Evolutionary conservation across 768 basidiomycete genomes (phyloP).

Genomic region (Suillus alpinus): DNA sequence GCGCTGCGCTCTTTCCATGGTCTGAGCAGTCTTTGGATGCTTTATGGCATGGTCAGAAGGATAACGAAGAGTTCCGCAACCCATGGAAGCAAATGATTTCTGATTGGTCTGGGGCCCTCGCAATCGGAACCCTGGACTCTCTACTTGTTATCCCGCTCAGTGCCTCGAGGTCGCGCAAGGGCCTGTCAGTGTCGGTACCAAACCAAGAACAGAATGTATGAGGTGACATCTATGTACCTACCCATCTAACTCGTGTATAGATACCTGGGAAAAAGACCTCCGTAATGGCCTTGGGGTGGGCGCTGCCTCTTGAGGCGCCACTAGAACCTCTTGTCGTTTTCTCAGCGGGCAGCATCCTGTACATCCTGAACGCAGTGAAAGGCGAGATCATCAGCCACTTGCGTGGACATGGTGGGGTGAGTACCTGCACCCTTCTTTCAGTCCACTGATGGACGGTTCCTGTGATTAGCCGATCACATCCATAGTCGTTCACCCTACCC

Average conservation of each 20-base stretch:
- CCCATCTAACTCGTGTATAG: not conserved
- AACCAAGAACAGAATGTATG: not conserved
- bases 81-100: constrained; percentile 47
- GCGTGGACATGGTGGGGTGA: constrained; percentile 73
- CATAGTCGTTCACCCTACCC: constrained; percentile 59
- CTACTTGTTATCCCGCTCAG: constrained; percentile 26
- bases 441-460: constrained; percentile 7
- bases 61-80: constrained; percentile 28
- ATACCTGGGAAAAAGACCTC: not conserved
- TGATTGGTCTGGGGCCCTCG: constrained; percentile 50
- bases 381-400: constrained; percentile 44
- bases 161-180: constrained; percentile 7
- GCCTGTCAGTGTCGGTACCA: not conserved
- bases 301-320: constrained; percentile 40
- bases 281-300: constrained; percentile 51
- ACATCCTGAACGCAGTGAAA: constrained; percentile 48
- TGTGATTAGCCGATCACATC: constrained; percentile 59
- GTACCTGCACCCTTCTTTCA: constrained; percentile 18
- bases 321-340: constrained; percentile 62
- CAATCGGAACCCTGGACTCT: constrained; percentile 38
- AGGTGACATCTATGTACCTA: not conserved
- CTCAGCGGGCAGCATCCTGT: constrained; percentile 51
- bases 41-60: constrained; percentile 35
- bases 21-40: constrained; percentile 34
- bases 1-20: constrained; percentile 48